A percentile compares a stretch with the other conserved stretches of the same genome.
Conservation (phyloP, 2,329 filamentous ascomycete genomes). For the Blastomyces parvus region DNA sequence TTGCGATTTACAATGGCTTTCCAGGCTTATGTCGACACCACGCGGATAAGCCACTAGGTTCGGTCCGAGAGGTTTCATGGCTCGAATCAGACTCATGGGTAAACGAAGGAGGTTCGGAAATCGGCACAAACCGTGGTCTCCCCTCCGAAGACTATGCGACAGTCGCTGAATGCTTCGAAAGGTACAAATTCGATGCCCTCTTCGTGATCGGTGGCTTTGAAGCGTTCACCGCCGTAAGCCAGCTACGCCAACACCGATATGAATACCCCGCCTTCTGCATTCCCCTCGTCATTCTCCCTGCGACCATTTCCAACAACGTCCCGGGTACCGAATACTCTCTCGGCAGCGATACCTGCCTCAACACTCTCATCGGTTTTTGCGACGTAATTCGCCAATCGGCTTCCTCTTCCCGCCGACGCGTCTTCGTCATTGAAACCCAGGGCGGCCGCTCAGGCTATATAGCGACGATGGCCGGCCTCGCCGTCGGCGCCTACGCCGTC, state of each 20-base stretch:
- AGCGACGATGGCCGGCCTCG: constrained; percentile 78
- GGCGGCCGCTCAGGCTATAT: constrained; percentile 91
- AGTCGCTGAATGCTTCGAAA: constrained; percentile 71
- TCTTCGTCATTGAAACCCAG: constrained; percentile 97
- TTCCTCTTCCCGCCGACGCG: constrained; percentile 80
- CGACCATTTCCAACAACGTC: constrained; percentile 98
- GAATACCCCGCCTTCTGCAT: constrained; percentile 82
- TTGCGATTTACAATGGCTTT: constrained; percentile 95
- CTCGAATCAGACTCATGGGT: constrained; percentile 92
- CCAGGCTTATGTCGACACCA: constrained; percentile 88
- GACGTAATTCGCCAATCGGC: constrained; percentile 97
- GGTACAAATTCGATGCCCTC: constrained; percentile 81
- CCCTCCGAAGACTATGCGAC: constrained; percentile 77
- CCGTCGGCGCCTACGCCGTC: constrained; percentile 84
- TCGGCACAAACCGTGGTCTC: constrained; percentile 91
- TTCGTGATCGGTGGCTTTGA: constrained; percentile 95
- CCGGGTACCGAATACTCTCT: constrained; percentile 95
- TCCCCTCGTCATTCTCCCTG: constrained; percentile 80
- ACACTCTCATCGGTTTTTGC: constrained; percentile 88
- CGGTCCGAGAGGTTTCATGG: constrained; percentile 82
- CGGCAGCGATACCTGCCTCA: constrained; percentile 91
- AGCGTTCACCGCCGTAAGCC: constrained; percentile 83
- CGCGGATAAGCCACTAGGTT: constrained; percentile 66
- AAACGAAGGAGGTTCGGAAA: constrained; percentile 92
- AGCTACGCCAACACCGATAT: constrained; percentile 70